Conservation (phyloP, 768 basidiomycete species). For the Gymnopilus dilepis region DNA sequence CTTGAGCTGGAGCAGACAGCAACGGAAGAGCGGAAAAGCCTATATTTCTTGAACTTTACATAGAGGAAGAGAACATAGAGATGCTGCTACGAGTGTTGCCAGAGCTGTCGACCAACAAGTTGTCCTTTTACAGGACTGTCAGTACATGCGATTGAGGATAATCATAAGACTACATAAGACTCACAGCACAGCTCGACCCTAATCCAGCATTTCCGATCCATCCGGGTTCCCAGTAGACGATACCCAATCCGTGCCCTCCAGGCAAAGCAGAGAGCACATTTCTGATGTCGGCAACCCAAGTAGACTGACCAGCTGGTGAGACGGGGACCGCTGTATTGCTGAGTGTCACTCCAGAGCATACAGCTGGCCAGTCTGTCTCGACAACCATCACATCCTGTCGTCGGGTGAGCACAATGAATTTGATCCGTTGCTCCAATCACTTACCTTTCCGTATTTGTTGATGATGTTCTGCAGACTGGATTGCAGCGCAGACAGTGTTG, state of each 20-base stretch:
- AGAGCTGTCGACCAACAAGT: conserved; percentile 51
- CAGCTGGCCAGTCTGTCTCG: conserved; percentile 68
- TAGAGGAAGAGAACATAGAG: conserved; percentile 42
- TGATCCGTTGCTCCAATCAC: neutral
- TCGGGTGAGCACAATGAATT: neutral
- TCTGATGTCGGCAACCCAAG: conserved; percentile 57
- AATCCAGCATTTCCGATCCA: conserved; percentile 63
- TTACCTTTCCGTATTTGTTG: conserved; percentile 54
- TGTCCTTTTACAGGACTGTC: conserved; percentile 39
- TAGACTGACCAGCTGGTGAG: conserved; percentile 55
- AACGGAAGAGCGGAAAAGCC: neutral
- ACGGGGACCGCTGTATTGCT: conserved; percentile 53
- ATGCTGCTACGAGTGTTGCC: conserved; percentile 43
- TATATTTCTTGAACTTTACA: conserved; percentile 29
- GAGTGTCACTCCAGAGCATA: conserved; percentile 49
- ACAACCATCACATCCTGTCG: conserved; percentile 58
- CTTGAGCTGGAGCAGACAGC: neutral
- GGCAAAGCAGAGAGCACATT: conserved; percentile 49
- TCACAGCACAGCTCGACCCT: conserved; percentile 48
- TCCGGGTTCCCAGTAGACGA: conserved; percentile 71
- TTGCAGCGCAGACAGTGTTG: conserved; percentile 55
- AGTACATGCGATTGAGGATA: neutral
- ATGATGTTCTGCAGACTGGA: conserved; percentile 56
- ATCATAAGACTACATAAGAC: conserved; percentile 3
- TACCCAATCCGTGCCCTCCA: conserved; percentile 53